phyloP scores from a whole-genome alignment of 768 basidiomycete genomes.

The Boletus insuetus region DNA sequence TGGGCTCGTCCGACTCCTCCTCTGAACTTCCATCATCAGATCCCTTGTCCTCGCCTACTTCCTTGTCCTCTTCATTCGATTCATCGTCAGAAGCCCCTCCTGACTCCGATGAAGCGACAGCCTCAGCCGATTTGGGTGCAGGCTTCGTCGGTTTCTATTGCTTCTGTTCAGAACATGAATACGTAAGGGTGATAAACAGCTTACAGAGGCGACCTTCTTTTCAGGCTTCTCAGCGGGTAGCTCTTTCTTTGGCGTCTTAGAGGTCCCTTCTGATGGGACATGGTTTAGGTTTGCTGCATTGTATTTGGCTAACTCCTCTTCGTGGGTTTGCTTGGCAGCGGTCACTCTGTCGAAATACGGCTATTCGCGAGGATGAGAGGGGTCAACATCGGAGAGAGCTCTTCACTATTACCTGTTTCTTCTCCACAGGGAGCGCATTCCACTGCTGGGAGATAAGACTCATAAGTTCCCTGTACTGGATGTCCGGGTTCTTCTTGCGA shows the following conservation, averaged over 20 bases:
- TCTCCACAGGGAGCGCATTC: constrained; percentile 59
- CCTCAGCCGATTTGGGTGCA: constrained; percentile 22
- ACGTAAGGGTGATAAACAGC: constrained; percentile 9
- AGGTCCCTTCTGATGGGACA: constrained; percentile 44
- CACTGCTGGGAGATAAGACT: constrained; percentile 70
- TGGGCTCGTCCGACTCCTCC: constrained; percentile 24
- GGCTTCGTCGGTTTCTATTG: constrained; percentile 25
- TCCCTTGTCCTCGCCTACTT: constrained; percentile 15
- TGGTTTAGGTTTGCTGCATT: constrained; percentile 53
- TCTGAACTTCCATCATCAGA: constrained; percentile 25
- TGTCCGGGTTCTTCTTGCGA: constrained; percentile 58
- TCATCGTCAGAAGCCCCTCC: constrained; percentile 27
- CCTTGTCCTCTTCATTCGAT: constrained; percentile 26
- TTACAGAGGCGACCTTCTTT: constrained; percentile 26
- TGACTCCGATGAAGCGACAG: constrained; percentile 30
- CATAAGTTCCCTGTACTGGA: constrained; percentile 73
- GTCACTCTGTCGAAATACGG: constrained; percentile 42
- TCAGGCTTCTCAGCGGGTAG: constrained; percentile 26
- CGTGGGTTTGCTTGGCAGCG: constrained; percentile 62
- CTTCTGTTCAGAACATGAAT: constrained; percentile 12
- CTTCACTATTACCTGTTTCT: constrained; percentile 66
- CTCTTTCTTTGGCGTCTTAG: constrained; percentile 29
- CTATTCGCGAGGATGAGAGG: constrained; percentile 12
- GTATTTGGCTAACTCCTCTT: constrained; percentile 62
- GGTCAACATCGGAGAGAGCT: neutral